These are phyloP conservation scores for Rutstroemia sp. DNA, from an alignment of 2,329 filamentous ascomycete genomes.

Conservation along the genomic window DNA sequence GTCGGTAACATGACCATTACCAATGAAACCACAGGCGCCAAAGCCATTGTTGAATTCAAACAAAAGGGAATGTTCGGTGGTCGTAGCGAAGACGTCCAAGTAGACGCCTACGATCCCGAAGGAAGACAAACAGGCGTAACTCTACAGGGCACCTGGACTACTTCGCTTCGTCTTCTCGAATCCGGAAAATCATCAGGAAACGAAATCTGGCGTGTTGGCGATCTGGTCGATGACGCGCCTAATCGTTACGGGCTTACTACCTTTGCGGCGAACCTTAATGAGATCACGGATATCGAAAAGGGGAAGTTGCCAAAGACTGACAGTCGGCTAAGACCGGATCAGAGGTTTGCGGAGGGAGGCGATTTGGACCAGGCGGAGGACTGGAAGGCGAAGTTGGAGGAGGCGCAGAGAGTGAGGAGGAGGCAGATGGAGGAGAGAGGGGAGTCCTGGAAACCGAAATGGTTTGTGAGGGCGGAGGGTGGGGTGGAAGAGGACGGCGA, in stretches of 20 bases:
- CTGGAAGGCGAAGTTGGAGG: conserved; percentile 77
- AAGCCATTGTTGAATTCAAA: conserved; percentile 84
- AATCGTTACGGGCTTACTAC: conserved; percentile 82
- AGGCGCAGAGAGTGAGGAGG: conserved; percentile 70
- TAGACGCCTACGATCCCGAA: conserved; percentile 62
- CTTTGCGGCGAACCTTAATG: conserved; percentile 82
- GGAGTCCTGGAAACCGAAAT: conserved; percentile 66
- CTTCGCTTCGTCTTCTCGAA: conserved; percentile 57
- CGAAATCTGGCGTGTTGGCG: conserved; percentile 71
- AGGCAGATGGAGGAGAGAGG: conserved; percentile 69
- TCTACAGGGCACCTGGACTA: conserved; percentile 79
- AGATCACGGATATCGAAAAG: conserved; percentile 74
- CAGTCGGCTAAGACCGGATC: conserved; percentile 76
- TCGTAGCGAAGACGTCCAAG: conserved; percentile 79
- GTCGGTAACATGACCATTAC: conserved; percentile 81
- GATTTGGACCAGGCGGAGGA: conserved; percentile 77
- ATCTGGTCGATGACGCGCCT: conserved; percentile 69
- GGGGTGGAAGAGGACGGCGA: conserved; percentile 55
- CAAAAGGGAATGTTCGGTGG: conserved; percentile 96
- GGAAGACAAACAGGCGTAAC: conserved; percentile 60
- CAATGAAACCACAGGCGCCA: conserved; percentile 77
- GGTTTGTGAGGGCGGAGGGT: conserved; percentile 67
- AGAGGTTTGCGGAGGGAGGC: conserved; percentile 75
- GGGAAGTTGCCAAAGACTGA: conserved; percentile 74
- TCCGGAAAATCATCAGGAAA: conserved; percentile 53